phyloP scores from a whole-genome alignment of 2,329 filamentous ascomycete genomes.

The Botrytis squamosa region DNA sequence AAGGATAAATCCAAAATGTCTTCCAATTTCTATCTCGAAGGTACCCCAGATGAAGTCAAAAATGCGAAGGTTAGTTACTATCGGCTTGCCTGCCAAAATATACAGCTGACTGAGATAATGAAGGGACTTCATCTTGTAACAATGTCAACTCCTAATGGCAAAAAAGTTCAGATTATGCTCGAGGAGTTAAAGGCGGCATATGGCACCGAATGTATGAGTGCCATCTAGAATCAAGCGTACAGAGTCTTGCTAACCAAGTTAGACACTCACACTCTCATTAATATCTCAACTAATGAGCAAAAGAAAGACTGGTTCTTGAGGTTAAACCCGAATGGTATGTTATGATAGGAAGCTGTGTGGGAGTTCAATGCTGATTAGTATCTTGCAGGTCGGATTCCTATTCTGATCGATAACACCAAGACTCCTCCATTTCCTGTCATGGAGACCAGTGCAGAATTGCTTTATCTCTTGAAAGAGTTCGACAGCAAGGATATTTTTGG shows the following conservation, averaged over 20 bases:
- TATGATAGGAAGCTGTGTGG: neutral
- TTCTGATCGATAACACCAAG: slow-evolving; percentile 51
- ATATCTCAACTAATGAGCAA: slow-evolving; percentile 48
- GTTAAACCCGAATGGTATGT: slow-evolving; percentile 46
- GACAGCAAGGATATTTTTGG: slow-evolving; percentile 52
- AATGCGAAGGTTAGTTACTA: slow-evolving; percentile 25
- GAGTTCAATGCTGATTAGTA: slow-evolving; percentile 1
- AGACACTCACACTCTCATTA: slow-evolving; percentile 25
- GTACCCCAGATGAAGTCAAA: slow-evolving; percentile 25
- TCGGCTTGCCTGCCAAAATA: neutral
- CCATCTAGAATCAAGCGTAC: neutral
- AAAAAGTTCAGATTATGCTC: slow-evolving; percentile 53
- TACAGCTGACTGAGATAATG: neutral
- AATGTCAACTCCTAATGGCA: slow-evolving; percentile 50
- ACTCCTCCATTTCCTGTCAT: slow-evolving; percentile 51
- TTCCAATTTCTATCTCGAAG: slow-evolving; percentile 24
- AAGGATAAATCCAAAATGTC: neutral
- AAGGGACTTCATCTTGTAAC: slow-evolving; percentile 52
- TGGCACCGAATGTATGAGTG: slow-evolving; percentile 47
- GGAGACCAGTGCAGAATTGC: slow-evolving; percentile 53
- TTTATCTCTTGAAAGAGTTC: slow-evolving; percentile 49
- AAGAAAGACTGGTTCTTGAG: slow-evolving; percentile 55
- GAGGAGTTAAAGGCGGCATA: slow-evolving; percentile 54
- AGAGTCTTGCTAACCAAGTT: neutral
- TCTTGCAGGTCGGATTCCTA: slow-evolving; percentile 45